phyloP scores from a whole-genome alignment of 768 basidiomycete genomes.

The Rhodotorula diobovata region DNA sequence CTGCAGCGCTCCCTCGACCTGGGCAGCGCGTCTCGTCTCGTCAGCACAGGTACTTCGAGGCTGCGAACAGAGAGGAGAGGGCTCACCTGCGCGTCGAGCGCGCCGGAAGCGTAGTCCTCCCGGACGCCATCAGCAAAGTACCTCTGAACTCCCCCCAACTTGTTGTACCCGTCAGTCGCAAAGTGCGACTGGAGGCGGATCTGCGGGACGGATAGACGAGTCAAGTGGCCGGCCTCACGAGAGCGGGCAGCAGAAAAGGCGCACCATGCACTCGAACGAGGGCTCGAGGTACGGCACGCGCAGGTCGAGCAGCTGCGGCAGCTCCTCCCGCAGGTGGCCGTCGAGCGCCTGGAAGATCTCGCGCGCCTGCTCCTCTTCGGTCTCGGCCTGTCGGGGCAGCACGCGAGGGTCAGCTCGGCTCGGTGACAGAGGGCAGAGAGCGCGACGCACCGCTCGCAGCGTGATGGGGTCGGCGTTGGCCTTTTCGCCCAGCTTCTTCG shows the following conservation, averaged over 20 bases:
- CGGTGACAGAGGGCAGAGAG: too few species aligned
- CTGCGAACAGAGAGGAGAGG: too few species aligned
- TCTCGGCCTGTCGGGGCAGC: slow-evolving; percentile 64
- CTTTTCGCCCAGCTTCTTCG: slow-evolving; percentile 84
- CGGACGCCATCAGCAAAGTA: slow-evolving; percentile 45
- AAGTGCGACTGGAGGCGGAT: slow-evolving; percentile 90
- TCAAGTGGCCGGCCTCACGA: not conserved
- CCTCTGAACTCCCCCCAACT: slow-evolving; percentile 88
- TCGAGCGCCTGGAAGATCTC: slow-evolving; percentile 92
- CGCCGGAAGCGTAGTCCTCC: slow-evolving; percentile 95
- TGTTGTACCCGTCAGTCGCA: slow-evolving; percentile 97
- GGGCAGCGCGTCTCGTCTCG: too few species aligned
- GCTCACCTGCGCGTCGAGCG: slow-evolving; percentile 71
- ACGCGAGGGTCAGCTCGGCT: not conserved
- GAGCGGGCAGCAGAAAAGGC: not conserved
- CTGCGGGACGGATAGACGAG: not conserved
- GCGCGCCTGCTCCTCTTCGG: slow-evolving; percentile 90
- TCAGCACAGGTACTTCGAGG: too few species aligned
- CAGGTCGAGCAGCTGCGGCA: slow-evolving; percentile 87
- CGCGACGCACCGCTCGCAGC: slow-evolving; percentile 64
- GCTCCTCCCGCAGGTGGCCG: slow-evolving; percentile 79
- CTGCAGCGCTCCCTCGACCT: slow-evolving; percentile 89
- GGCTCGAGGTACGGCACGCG: slow-evolving; percentile 98
- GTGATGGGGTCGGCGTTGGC: slow-evolving; percentile 95
- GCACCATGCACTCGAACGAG: slow-evolving; percentile 95